Conservation (phyloP, 2,329 filamentous ascomycete genomes). For the Verticillium nubilum region DNA sequence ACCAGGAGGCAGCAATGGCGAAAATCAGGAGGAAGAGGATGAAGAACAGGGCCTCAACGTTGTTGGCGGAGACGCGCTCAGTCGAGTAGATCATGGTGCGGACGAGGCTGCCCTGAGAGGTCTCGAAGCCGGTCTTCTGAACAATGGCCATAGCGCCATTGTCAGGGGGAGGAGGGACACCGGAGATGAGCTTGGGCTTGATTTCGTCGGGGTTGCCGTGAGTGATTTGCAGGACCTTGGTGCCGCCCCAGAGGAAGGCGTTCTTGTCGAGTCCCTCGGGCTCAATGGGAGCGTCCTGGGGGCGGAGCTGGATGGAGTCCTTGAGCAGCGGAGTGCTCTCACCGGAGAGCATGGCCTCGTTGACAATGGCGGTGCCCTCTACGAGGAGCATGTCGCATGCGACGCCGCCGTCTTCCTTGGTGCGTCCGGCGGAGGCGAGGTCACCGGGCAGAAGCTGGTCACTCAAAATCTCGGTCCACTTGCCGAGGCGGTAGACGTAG, state of each 20-base stretch:
- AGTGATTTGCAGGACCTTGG: constrained; percentile 92
- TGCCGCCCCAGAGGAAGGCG: constrained; percentile 91
- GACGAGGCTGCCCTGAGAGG: constrained; percentile 93
- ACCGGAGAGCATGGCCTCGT: constrained; percentile 98
- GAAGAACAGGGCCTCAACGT: constrained; percentile 91
- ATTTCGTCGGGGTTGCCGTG: constrained; percentile 78
- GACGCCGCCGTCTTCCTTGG: constrained; percentile 94
- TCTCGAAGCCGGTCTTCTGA: constrained; percentile 97
- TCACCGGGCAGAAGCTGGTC: constrained; percentile 92
- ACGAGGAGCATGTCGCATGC: constrained; percentile 96
- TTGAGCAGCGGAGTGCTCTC: constrained; percentile 97
- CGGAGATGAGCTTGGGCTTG: constrained; percentile 64
- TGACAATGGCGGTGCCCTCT: constrained; percentile 94
- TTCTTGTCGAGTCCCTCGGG: constrained; percentile 94
- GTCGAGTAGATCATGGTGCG: constrained; percentile 99
- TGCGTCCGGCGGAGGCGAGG: constrained; percentile 83
- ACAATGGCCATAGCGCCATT: constrained; percentile 92
- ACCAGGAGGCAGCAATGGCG: constrained; percentile 96
- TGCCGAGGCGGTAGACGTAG: constrained; percentile 80
- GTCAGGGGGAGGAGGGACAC: constrained; percentile 80
- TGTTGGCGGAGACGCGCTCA: constrained; percentile 97
- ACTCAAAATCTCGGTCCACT: constrained; percentile 84
- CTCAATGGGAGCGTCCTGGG: constrained; percentile 73
- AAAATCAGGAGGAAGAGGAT: constrained; percentile 96
- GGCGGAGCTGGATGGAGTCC: constrained; percentile 88